phyloP scores from a whole-genome alignment of 2,329 filamentous ascomycete genomes.

The Ascochyta clinopodiicola region DNA sequence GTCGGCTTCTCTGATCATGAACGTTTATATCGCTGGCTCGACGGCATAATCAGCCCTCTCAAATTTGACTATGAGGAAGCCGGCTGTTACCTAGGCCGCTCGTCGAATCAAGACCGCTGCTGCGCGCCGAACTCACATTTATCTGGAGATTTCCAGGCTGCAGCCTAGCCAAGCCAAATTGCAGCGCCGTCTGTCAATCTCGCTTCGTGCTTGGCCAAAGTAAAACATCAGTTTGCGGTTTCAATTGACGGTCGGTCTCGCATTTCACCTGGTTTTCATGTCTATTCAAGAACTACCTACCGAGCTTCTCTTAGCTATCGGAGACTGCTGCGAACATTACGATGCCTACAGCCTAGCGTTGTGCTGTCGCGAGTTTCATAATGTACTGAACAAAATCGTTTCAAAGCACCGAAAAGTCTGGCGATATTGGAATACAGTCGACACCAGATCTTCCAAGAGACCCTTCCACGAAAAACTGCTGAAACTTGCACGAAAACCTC shows the following conservation, averaged over 20 bases:
- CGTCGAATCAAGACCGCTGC: too few relatives aligned
- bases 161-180: too few relatives aligned
- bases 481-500: background rate
- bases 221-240: background rate
- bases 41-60: too few relatives aligned
- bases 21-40: too few relatives aligned
- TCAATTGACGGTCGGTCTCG: background rate
- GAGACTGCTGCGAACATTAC: background rate
- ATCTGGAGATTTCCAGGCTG: too few relatives aligned
- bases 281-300: background rate
- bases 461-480: background rate
- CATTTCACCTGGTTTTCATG: background rate
- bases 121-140: too few relatives aligned
- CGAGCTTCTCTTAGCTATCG: background rate
- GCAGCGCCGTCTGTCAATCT: background rate
- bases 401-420: background rate
- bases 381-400: background rate
- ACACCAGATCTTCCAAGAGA: background rate
- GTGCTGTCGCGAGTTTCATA: background rate
- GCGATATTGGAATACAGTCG: background rate
- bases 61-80: too few relatives aligned
- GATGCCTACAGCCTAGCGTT: background rate
- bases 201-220: background rate
- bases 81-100: too few relatives aligned
- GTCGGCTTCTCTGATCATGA: too few relatives aligned